These are phyloP conservation scores for Penicillium fuscoglaucum DNA, from an alignment of 2,329 filamentous ascomycete species.

Conservation along the genomic window DNA sequence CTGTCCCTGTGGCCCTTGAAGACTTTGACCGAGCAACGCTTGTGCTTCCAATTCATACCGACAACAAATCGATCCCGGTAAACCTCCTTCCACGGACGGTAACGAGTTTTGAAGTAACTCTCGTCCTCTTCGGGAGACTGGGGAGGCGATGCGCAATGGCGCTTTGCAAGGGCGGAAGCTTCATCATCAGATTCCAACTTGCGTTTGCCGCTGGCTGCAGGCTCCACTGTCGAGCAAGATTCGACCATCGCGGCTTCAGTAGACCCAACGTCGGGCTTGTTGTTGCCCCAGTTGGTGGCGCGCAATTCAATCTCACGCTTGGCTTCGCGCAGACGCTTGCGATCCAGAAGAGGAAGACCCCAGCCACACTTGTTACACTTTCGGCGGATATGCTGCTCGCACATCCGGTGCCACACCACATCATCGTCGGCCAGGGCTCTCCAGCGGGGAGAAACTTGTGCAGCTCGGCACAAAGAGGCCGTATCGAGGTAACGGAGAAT, in stretches of 20 bases:
- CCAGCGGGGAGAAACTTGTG: slow-evolving; percentile 90
- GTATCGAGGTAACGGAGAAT: slow-evolving; percentile 93
- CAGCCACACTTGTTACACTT: slow-evolving; percentile 96
- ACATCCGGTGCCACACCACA: slow-evolving; percentile 97
- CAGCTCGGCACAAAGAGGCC: slow-evolving; percentile 89
- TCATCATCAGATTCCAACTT: slow-evolving; percentile 33
- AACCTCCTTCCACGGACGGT: slow-evolving; percentile 89
- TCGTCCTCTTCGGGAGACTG: slow-evolving; percentile 38
- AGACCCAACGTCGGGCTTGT: slow-evolving; percentile 51
- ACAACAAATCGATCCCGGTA: slow-evolving; percentile 96
- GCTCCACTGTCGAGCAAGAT: slow-evolving; percentile 20
- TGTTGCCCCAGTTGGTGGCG: slow-evolving; percentile 59
- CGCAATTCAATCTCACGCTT: slow-evolving; percentile 79
- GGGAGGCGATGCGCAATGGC: slow-evolving; percentile 32
- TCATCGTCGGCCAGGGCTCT: slow-evolving; percentile 90
- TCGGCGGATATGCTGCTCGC: slow-evolving; percentile 90
- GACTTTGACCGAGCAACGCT: slow-evolving; percentile 77
- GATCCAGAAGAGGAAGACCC: slow-evolving; percentile 85
- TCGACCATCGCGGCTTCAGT: slow-evolving; percentile 17
- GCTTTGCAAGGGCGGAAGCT: slow-evolving; percentile 31
- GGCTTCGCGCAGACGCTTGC: slow-evolving; percentile 82
- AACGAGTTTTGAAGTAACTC: slow-evolving; percentile 53
- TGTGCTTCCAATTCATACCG: slow-evolving; percentile 96
- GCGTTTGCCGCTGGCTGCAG: slow-evolving; percentile 25
- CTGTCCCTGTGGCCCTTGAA: slow-evolving; percentile 89